phyloP scores from a whole-genome alignment of 441 rosid species.

The Manihot esculenta region DNA sequence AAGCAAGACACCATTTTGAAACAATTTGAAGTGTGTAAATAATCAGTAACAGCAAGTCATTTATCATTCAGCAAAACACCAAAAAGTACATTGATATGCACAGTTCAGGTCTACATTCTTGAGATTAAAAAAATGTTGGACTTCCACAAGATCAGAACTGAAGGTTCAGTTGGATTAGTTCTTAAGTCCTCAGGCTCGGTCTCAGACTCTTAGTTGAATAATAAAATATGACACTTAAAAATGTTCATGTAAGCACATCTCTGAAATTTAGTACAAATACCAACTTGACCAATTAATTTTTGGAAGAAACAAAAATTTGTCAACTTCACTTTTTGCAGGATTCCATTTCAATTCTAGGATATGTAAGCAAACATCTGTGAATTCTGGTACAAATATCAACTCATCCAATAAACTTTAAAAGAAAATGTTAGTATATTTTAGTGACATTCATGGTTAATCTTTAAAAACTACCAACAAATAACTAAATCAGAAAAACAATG shows the following conservation, averaged over 20 bases:
- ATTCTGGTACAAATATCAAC: background rate
- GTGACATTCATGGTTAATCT: background rate
- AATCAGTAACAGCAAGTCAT: background rate
- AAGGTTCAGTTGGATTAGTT: background rate
- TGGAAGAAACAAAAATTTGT: background rate
- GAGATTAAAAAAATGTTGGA: background rate
- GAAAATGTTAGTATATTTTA: background rate
- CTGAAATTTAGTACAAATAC: background rate
- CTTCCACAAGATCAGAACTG: background rate
- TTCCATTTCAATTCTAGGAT: background rate
- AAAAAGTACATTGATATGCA: background rate
- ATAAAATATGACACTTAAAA: background rate
- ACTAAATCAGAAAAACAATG: background rate
- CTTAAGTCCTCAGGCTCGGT: background rate
- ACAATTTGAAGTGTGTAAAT: background rate
- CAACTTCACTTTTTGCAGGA: background rate
- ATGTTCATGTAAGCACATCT: background rate
- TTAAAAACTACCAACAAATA: background rate
- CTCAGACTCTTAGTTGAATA: background rate
- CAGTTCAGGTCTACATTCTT: background rate
- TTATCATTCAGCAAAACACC: background rate
- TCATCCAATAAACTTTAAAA: background rate
- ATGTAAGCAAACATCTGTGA: background rate
- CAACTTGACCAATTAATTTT: background rate
- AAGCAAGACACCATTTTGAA: constrained; percentile 3